Evolutionary conservation across 169 alveolate genomes (phyloP).

Genomic region (Cryptosporidium viatorum): DNA sequence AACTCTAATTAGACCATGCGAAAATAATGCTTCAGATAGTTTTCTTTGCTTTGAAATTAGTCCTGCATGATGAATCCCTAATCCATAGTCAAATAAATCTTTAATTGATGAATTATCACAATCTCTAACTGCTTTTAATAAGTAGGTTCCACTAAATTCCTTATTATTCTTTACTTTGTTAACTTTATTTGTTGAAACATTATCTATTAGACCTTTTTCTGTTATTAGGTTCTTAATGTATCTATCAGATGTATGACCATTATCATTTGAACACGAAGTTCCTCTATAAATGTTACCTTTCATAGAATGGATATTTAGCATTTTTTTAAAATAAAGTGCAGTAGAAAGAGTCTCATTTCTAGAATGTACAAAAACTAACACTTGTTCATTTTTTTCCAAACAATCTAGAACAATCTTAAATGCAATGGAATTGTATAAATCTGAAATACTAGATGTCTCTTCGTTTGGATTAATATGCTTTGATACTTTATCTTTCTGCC

Average conservation of each 20-base stretch:
- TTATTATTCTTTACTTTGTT: background rate
- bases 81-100: constrained; percentile 96
- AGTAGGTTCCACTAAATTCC: background rate
- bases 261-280: constrained; percentile 89
- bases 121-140: constrained; percentile 25
- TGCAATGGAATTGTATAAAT: constrained; percentile 75
- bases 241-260: constrained; percentile 85
- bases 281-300: constrained; percentile 85
- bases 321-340: constrained; percentile 91
- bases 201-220: background rate
- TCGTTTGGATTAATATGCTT: constrained; percentile 90
- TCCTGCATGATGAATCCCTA: constrained; percentile 99
- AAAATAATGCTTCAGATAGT: constrained; percentile 97
- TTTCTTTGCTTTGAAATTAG: constrained; percentile 95
- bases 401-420: constrained; percentile 79
- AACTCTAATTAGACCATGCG: constrained; percentile 95
- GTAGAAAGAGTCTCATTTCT: constrained; percentile 98
- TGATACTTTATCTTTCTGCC: background rate
- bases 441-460: constrained; percentile 94
- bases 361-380: constrained; percentile 98
- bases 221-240: constrained; percentile 78
- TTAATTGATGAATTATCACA: constrained; percentile 84
- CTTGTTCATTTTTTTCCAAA: constrained; percentile 89
- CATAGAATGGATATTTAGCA: background rate
- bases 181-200: background rate